Evolutionary conservation across 106 monocot species (phyloP).

Genomic region (Dendrobium officinale): DNA sequence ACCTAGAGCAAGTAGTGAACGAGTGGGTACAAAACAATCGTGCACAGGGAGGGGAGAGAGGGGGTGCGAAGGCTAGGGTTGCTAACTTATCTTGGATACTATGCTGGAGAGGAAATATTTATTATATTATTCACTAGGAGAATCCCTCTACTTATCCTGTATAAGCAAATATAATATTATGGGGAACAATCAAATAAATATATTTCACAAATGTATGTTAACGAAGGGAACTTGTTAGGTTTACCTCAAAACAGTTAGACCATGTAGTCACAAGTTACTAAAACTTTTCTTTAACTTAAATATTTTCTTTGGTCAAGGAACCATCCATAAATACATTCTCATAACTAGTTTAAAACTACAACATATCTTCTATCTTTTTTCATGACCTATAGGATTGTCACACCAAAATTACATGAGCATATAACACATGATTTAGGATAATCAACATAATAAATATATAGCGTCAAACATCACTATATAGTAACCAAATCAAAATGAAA

Average conservation of each 20-base stretch:
- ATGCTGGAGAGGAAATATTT: neutral
- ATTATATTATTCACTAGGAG: neutral
- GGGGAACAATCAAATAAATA: neutral
- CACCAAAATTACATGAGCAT: neutral
- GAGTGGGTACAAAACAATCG: neutral
- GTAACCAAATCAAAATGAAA: neutral
- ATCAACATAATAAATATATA: neutral
- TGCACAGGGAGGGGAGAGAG: neutral
- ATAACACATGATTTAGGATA: neutral
- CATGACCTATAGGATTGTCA: neutral
- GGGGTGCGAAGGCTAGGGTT: neutral
- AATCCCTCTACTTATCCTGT: neutral
- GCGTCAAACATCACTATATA: neutral
- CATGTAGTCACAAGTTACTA: neutral
- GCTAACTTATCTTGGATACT: neutral
- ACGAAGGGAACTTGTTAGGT: neutral
- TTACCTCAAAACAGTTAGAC: neutral
- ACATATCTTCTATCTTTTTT: neutral
- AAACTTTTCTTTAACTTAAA: neutral
- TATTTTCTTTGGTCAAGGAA: neutral
- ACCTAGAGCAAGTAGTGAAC: neutral
- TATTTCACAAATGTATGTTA: neutral
- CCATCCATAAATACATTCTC: neutral
- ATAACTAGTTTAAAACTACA: neutral
- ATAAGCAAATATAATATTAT: neutral